These are phyloP conservation scores for Paspalum vaginatum DNA, from an alignment of 176 grass and related monocot genomes.

Conservation along the genomic window DNA sequence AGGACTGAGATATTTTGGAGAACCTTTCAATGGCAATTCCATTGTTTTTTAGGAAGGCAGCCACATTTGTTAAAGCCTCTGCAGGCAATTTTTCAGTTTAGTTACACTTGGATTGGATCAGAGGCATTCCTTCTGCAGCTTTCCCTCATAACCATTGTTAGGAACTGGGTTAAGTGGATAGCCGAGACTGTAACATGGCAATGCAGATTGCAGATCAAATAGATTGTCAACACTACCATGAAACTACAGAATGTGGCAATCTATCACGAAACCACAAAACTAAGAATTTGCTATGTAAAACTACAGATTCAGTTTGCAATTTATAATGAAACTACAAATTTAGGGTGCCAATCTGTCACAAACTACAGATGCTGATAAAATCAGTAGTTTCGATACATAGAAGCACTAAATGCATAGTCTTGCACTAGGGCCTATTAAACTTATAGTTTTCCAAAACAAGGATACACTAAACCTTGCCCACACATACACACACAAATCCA, in stretches of 20 bases:
- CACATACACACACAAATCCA: background rate
- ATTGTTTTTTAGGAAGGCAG: background rate
- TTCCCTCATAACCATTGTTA: background rate
- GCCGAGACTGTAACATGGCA: background rate
- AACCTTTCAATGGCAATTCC: background rate
- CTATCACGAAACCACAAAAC: background rate
- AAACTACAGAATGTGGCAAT: background rate
- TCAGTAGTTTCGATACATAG: background rate
- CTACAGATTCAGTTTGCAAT: too few relatives aligned
- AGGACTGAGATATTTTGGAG: background rate
- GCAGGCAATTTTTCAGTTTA: background rate
- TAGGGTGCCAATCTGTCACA: background rate
- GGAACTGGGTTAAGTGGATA: conserved; percentile 10
- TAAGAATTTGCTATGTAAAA: too few relatives aligned
- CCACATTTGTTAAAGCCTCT: conserved; percentile 3
- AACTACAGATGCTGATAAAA: background rate
- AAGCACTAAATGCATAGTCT: background rate
- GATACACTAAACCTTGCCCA: too few relatives aligned
- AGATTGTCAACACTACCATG: background rate
- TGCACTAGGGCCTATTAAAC: background rate
- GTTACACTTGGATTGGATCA: background rate
- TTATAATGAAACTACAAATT: background rate
- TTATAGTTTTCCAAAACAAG: background rate
- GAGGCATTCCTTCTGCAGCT: background rate
- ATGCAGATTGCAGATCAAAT: background rate